Evolutionary conservation across 768 basidiomycete species (phyloP).

Genomic region (Pulveroboletus sp.): DNA sequence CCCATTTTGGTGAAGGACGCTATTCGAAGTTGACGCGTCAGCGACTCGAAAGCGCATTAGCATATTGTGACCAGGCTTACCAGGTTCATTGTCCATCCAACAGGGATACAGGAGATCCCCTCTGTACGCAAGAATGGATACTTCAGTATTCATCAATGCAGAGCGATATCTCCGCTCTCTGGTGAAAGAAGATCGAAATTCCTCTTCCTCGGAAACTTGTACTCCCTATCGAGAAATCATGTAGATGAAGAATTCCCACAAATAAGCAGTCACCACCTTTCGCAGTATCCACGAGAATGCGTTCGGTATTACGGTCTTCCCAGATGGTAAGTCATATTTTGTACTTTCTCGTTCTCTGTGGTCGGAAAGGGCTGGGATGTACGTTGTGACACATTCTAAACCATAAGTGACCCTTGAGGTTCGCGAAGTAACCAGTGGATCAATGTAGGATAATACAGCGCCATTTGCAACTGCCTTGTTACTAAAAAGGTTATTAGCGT

Average conservation of each 20-base stretch:
- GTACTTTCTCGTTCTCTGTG: constrained; percentile 33
- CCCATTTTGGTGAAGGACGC: constrained; percentile 12
- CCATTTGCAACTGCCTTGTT: background rate
- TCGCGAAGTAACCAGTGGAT: constrained; percentile 42
- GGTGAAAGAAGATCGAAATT: constrained; percentile 13
- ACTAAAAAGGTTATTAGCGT: background rate
- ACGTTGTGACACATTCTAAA: constrained; percentile 27
- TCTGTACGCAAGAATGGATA: constrained; percentile 14
- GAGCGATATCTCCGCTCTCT: background rate
- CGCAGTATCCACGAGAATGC: constrained; percentile 37
- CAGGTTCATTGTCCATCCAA: constrained; percentile 15
- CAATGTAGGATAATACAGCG: constrained; percentile 28
- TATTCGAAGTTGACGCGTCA: background rate
- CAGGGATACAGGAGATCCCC: constrained; percentile 5
- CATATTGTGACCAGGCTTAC: background rate
- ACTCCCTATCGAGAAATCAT: constrained; percentile 4
- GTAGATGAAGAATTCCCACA: background rate
- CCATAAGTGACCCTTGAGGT: constrained; percentile 25
- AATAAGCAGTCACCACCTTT: constrained; percentile 8
- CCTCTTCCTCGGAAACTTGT: constrained; percentile 19
- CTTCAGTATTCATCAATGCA: too few species aligned
- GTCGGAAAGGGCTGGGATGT: constrained; percentile 28
- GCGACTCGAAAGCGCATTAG: background rate
- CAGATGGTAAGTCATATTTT: constrained; percentile 21
- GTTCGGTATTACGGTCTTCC: constrained; percentile 29